Percentiles rank a stretch among this genome's conserved stretches.
phyloP scores from a whole-genome alignment of 768 basidiomycete genomes.

The Favolaschia claudopus region DNA sequence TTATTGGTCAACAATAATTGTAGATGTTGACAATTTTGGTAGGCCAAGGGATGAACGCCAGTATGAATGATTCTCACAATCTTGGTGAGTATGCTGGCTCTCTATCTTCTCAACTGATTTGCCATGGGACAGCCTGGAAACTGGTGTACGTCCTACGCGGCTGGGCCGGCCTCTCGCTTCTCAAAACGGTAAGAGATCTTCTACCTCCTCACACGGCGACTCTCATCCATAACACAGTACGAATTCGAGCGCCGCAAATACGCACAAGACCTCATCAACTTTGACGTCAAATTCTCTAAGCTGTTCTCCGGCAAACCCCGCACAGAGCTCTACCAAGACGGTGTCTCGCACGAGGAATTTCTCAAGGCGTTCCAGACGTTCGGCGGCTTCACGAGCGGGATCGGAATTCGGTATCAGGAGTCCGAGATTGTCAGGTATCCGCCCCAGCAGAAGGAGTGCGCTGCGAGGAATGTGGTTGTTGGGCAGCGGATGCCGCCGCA shows the following conservation, averaged over 20 bases:
- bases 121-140: conserved; percentile 59
- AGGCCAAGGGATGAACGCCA: conserved; percentile 83
- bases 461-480: conserved; percentile 50
- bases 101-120: not conserved
- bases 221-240: conserved; percentile 53
- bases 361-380: conserved; percentile 60
- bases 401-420: conserved; percentile 59
- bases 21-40: not conserved
- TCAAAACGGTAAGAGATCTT: conserved; percentile 56
- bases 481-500: conserved; percentile 64
- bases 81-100: conserved; percentile 47
- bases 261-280: conserved; percentile 76
- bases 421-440: conserved; percentile 51
- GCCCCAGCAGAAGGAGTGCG: conserved; percentile 45
- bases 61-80: conserved; percentile 80
- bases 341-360: conserved; percentile 63
- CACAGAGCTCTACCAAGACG: conserved; percentile 52
- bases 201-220: not conserved
- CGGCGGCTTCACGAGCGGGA: conserved; percentile 62
- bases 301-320: conserved; percentile 76
- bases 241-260: conserved; percentile 72
- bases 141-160: conserved; percentile 63
- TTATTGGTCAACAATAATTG: not conserved
- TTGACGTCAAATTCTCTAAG: conserved; percentile 69
- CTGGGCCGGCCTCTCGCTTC: conserved; percentile 54